phyloP scores from a whole-genome alignment of 352 stramenopile species.

The Hyphochytrium catenoides region DNA sequence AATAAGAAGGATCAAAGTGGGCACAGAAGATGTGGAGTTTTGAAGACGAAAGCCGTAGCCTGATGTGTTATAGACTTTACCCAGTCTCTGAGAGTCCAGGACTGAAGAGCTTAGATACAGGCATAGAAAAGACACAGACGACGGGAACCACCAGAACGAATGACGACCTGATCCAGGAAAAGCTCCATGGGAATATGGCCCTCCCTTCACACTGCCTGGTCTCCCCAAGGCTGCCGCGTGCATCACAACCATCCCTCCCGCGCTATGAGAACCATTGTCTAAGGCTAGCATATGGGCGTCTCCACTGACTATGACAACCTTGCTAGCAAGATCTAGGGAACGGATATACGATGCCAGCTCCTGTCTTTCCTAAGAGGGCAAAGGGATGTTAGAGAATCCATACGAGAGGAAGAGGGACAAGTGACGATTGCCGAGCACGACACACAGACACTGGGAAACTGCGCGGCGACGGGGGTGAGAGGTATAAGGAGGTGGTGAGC shows the following conservation, averaged over 20 bases:
- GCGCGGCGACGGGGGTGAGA: too few relatives aligned
- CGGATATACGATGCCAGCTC: slow-evolving; percentile 47
- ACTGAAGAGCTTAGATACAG: too few relatives aligned
- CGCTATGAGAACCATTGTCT: slow-evolving; percentile 40
- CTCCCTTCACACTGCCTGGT: slow-evolving; percentile 51
- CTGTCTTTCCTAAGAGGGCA: slow-evolving; percentile 43
- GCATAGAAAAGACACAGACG: background rate
- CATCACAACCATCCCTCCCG: slow-evolving; percentile 40
- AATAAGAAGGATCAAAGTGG: too few relatives aligned
- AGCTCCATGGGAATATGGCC: slow-evolving; percentile 55
- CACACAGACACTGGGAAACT: too few relatives aligned
- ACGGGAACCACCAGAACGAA: background rate
- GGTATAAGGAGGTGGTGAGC: too few relatives aligned
- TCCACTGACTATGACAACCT: slow-evolving; percentile 39
- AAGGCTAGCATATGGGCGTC: slow-evolving; percentile 68
- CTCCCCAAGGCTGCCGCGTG: slow-evolving; percentile 49
- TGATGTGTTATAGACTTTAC: too few relatives aligned
- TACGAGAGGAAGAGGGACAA: too few relatives aligned
- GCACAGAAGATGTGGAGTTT: too few relatives aligned
- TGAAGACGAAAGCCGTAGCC: too few relatives aligned
- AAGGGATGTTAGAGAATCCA: too few relatives aligned
- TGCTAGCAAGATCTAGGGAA: slow-evolving; percentile 23
- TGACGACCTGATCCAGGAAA: slow-evolving; percentile 27
- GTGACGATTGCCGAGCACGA: too few relatives aligned
- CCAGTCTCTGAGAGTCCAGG: too few relatives aligned